Conservation (phyloP, 2,329 filamentous ascomycete species). For the Penicillium sp. region DNA sequence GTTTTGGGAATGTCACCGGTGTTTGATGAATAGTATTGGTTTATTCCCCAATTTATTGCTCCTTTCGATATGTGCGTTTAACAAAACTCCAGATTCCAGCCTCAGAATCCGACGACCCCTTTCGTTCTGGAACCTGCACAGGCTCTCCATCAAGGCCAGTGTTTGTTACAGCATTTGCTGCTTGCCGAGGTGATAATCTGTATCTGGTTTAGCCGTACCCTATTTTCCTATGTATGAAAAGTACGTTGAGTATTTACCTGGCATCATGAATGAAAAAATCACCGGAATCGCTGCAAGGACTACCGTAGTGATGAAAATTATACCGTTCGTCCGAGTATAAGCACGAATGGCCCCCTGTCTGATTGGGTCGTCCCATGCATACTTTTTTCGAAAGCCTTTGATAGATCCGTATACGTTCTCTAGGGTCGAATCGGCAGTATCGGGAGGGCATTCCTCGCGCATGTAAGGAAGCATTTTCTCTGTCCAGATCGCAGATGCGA, state of each 20-base stretch:
- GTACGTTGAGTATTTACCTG: too few relatives aligned
- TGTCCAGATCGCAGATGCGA: background rate
- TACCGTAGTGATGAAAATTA: background rate
- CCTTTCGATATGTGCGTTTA: background rate
- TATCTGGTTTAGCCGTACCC: background rate
- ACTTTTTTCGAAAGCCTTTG: background rate
- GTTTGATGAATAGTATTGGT: too few relatives aligned
- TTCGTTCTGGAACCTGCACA: background rate
- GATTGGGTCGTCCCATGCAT: background rate
- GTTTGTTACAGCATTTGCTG: background rate
- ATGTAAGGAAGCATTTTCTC: background rate
- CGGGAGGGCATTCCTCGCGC: background rate
- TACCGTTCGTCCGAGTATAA: background rate
- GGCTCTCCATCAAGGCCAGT: background rate
- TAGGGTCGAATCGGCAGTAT: background rate
- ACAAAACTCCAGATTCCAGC: background rate
- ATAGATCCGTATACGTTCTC: too few relatives aligned
- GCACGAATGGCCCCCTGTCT: background rate
- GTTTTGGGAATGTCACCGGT: background rate
- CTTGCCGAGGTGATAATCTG: background rate
- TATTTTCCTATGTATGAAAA: too few relatives aligned
- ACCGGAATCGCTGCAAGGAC: background rate
- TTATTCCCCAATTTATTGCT: too few relatives aligned
- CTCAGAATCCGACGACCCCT: background rate
- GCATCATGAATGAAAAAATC: background rate